Conservation (phyloP, 345 rosid genomes). For the Jatropha curcas region DNA sequence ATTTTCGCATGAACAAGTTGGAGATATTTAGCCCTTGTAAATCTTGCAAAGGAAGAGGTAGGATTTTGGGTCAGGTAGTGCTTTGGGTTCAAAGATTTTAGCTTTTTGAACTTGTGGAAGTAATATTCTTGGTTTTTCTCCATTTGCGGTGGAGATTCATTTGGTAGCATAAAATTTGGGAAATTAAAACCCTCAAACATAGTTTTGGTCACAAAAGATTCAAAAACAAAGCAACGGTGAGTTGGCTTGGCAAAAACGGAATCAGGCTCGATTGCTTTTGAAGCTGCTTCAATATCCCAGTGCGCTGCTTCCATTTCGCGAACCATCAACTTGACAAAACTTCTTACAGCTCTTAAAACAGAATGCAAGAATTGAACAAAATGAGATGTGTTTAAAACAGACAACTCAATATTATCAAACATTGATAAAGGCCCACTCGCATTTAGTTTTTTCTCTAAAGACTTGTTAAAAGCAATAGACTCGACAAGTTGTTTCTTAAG, state of each 20-base stretch:
- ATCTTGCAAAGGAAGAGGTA: slow-evolving; percentile 49
- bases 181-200: slow-evolving; percentile 68
- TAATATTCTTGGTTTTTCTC: slow-evolving; percentile 21
- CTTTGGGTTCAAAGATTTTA: slow-evolving; percentile 47
- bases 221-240: slow-evolving; percentile 63
- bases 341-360: slow-evolving; percentile 53
- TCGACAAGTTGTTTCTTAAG: slow-evolving; percentile 43
- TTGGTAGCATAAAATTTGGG: slow-evolving; percentile 35
- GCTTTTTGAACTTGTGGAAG: slow-evolving; percentile 48
- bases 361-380: slow-evolving; percentile 60
- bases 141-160: slow-evolving; percentile 12
- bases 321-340: slow-evolving; percentile 63
- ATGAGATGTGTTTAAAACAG: slow-evolving; percentile 43
- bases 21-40: slow-evolving; percentile 60
- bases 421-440: slow-evolving; percentile 60
- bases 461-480: slow-evolving; percentile 40
- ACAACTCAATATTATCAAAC: slow-evolving; percentile 49
- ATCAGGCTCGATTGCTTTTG: slow-evolving; percentile 54
- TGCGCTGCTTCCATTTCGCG: slow-evolving; percentile 76
- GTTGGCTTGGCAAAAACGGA: slow-evolving; percentile 42
- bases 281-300: slow-evolving; percentile 86
- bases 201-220: slow-evolving; percentile 66
- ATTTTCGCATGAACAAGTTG: slow-evolving; percentile 85
- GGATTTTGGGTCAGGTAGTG: slow-evolving; percentile 57
- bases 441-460: slow-evolving; percentile 61